These are phyloP conservation scores for Forsythia suspensa DNA, from an alignment of 257 asterid species.

Conservation along the genomic window DNA sequence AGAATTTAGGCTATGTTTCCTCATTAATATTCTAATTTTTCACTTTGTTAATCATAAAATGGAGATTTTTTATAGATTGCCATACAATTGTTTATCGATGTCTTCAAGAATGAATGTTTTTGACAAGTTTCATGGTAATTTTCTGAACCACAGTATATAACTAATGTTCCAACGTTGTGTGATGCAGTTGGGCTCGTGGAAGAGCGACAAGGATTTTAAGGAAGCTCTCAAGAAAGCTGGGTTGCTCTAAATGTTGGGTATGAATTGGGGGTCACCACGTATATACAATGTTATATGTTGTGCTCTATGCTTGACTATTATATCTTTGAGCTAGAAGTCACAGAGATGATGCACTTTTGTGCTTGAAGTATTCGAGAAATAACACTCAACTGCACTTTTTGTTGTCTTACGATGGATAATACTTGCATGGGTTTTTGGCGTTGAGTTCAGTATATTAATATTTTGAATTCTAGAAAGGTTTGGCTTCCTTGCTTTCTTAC, in stretches of 20 bases:
- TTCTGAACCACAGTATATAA: neutral
- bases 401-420: neutral
- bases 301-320: neutral
- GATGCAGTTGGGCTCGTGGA: conserved; percentile 60
- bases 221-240: conserved; percentile 66
- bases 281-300: neutral
- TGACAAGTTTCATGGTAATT: neutral
- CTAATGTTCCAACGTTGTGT: neutral
- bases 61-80: neutral
- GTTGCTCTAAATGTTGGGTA: conserved; percentile 32
- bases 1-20: neutral
- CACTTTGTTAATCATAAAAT: neutral
- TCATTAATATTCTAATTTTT: neutral
- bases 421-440: neutral
- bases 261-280: neutral
- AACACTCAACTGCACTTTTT: neutral
- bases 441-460: neutral
- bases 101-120: too few relatives aligned
- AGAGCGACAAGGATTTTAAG: conserved; percentile 44
- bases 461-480: neutral
- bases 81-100: neutral
- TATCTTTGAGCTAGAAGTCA: neutral
- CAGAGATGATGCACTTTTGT: neutral
- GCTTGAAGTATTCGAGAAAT: neutral
- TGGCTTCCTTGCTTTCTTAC: neutral